Evolutionary conservation across 805 yeast genomes (phyloP), one percentile per base, ranked within the genome.

Genomic region (Tetrapisispora arboricola): DNA sequence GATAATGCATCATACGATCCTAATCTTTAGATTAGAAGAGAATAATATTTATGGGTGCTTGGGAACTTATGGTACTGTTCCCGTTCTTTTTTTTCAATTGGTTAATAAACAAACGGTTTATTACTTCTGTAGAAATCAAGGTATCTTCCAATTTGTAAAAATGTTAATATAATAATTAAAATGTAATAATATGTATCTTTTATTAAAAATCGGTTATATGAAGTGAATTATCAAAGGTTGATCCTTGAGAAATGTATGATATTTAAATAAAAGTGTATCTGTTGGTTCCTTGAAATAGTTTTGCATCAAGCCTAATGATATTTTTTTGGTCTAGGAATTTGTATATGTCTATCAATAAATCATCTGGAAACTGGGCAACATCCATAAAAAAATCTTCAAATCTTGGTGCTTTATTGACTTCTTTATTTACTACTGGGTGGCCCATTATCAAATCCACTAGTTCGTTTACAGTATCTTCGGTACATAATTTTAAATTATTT

Each of bases 291-390:
- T 34, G 22, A 22, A 34, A 34, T 10, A 34, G 22, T 25, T 22
- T 34, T 34, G 37, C 7, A 25, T 34, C 28, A 7, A 34, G 25
- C 11, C 25, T 34, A 9, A 34, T 22, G 4, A 36, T 18, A 25
- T 36, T 26, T 19, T 36, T 19, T 4, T 22, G 19, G 12, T 27
- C 39, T 3, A 39, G 11, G 24, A 10, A 39, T 2, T 15, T 15
- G 22, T 17, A 19, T 16, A 39, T 10, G 20, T 33, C 12, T 6
- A 33, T 7, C 4, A 53, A 17, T 20, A 57, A 38, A 18, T 50
- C 54, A 25, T 39, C 42, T 8, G 63, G 63, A 26, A 58, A 42
- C 35, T 57, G 62, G 3, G 52, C 48, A 2, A 55, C 38, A 21
- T 40, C 45, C 43, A 56, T 42, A 19, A 52, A 43, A 31, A 55